A percentile compares a stretch with the other conserved stretches of the same genome.
phyloP scores from a whole-genome alignment of 2,329 filamentous ascomycete species.

The Septoria linicola region DNA sequence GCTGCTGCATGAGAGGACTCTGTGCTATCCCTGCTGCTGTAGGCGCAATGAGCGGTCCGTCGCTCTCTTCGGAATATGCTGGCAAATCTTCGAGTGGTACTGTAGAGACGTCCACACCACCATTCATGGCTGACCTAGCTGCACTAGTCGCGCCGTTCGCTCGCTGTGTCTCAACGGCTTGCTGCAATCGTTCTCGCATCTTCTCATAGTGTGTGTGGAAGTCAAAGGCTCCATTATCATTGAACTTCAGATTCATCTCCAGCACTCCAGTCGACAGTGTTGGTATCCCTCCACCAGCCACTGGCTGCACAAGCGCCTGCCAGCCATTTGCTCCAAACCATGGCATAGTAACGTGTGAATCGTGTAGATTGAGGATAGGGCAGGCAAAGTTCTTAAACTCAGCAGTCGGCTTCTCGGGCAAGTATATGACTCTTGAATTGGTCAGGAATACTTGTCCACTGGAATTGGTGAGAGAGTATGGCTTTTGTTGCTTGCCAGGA shows the following conservation, averaged over 20 bases:
- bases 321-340: conserved; percentile 94
- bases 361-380: conserved; percentile 81
- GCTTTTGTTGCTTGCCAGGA: conserved; percentile 57
- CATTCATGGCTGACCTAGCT: conserved; percentile 31
- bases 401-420: conserved; percentile 67
- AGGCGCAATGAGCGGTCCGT: conserved; percentile 41
- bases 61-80: conserved; percentile 69
- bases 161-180: conserved; percentile 72
- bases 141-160: conserved; percentile 37
- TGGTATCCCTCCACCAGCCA: conserved; percentile 79
- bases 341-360: conserved; percentile 80
- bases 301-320: conserved; percentile 76
- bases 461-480: conserved; percentile 33
- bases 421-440: conserved; percentile 72
- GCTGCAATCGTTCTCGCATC: conserved; percentile 77
- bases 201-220: conserved; percentile 81
- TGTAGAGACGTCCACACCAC: conserved; percentile 58
- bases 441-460: conserved; percentile 32
- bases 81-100: conserved; percentile 85
- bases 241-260: conserved; percentile 84
- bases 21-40: conserved; percentile 35
- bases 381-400: conserved; percentile 83
- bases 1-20: conserved; percentile 20
- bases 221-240: conserved; percentile 91
- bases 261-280: conserved; percentile 66